Percentiles rank a stretch among this genome's conserved stretches.
Evolutionary conservation across 495 filamentous ascomycete genomes (phyloP).

Genomic region (Chaetomium cochliodes): DNA sequence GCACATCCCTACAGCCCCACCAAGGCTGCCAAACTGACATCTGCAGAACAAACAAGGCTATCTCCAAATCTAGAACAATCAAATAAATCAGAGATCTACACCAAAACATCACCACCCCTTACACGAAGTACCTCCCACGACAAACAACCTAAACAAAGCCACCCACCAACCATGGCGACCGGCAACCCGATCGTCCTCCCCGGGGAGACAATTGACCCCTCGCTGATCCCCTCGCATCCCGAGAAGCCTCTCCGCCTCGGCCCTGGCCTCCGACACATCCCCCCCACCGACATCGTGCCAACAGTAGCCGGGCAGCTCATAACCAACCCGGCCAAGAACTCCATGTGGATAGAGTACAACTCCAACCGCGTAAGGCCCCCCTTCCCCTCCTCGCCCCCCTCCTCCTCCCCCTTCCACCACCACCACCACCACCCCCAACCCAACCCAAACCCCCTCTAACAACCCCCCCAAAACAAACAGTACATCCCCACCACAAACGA

Average conservation of each 20-base stretch:
- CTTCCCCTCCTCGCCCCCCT: background rate
- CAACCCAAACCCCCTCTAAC: conserved; percentile 1
- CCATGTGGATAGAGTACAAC: conserved; percentile 72
- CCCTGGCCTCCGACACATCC: conserved; percentile 74
- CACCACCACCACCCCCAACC: background rate
- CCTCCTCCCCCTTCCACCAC: too few relatives aligned
- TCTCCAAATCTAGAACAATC: conserved; percentile 10
- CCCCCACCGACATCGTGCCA: conserved; percentile 66
- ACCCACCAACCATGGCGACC: conserved; percentile 44
- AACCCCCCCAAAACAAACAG: conserved; percentile 40
- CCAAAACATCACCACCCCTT: conserved; percentile 2
- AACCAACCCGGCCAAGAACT: conserved; percentile 73
- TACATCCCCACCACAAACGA: conserved; percentile 78
- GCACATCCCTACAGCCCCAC: background rate
- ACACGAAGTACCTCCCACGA: background rate
- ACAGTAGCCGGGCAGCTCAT: conserved; percentile 77
- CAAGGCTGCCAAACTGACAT: conserved; percentile 19
- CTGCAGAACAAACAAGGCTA: conserved; percentile 23
- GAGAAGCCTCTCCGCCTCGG: conserved; percentile 76
- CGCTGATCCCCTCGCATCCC: conserved; percentile 61
- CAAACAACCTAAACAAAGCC: background rate
- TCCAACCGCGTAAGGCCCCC: conserved; percentile 55
- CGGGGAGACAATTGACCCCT: conserved; percentile 68
- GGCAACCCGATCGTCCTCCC: conserved; percentile 65
- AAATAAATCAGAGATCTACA: background rate